phyloP scores from a whole-genome alignment of 306 rosid genomes.

The Inga laurina region DNA sequence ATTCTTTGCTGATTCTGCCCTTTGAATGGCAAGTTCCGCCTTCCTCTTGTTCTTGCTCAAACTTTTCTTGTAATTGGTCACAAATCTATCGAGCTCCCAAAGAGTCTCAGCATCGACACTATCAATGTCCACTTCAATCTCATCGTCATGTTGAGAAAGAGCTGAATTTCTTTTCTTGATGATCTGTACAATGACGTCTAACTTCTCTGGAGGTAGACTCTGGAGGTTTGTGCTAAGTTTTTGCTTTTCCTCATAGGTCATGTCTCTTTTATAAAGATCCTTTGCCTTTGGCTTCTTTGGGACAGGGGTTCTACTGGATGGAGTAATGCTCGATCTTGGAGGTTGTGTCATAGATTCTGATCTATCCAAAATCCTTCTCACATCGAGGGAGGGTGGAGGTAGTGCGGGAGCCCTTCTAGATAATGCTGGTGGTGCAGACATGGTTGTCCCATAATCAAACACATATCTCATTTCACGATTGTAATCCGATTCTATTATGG shows the following conservation, averaged over 20 bases:
- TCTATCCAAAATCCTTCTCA: conserved; percentile 1
- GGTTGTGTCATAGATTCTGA: conserved; percentile 30
- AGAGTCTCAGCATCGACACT: conserved; percentile 89
- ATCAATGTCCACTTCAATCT: conserved; percentile 94
- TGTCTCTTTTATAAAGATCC: conserved; percentile 90
- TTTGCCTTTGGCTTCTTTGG: conserved; percentile 96
- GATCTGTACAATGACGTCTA: conserved; percentile 81
- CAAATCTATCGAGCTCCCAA: conserved; percentile 98
- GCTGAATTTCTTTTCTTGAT: conserved; percentile 77
- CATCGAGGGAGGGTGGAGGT: conserved; percentile 54
- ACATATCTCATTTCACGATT: conserved; percentile 77
- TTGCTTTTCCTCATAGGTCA: conserved; percentile 89
- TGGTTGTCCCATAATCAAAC: conserved; percentile 51
- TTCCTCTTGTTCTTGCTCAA: conserved; percentile 91
- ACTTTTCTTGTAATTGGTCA: conserved; percentile 90
- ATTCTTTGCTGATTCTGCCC: conserved; percentile 57
- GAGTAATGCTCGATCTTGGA: conserved; percentile 60
- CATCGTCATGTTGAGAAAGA: conserved; percentile 82
- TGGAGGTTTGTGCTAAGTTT: conserved; percentile 84
- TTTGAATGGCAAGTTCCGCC: conserved; percentile 75
- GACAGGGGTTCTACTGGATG: conserved; percentile 79
- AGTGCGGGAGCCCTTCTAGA: conserved; percentile 63
- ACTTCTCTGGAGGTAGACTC: conserved; percentile 74
- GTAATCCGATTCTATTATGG: conserved; percentile 80
- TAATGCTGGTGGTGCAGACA: conserved; percentile 65